Percentiles rank a stretch among this genome's conserved stretches.
These are phyloP conservation scores for Botrytis sinoallii DNA, from an alignment of 2,329 filamentous ascomycete genomes.

Conservation along the genomic window DNA sequence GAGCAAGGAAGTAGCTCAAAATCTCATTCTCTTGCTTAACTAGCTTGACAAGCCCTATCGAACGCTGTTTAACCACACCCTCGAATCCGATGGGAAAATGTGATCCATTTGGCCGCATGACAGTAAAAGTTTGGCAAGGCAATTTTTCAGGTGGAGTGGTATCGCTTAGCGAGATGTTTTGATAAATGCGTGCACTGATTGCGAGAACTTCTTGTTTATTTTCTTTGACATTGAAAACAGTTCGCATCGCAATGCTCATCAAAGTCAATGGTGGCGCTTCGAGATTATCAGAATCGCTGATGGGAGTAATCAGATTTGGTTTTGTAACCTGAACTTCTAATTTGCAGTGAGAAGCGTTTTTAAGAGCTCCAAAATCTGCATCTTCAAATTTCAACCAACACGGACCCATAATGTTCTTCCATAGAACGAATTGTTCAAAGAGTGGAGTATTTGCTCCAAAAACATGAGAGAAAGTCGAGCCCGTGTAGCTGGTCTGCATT, in stretches of 20 bases:
- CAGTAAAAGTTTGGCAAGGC: constrained; percentile 84
- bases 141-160: constrained; percentile 86
- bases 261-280: constrained; percentile 85
- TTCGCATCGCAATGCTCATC: constrained; percentile 92
- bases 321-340: constrained; percentile 81
- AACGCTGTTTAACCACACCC: constrained; percentile 64
- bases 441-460: constrained; percentile 92
- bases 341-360: constrained; percentile 96
- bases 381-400: constrained; percentile 93
- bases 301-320: constrained; percentile 68
- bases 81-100: constrained; percentile 88
- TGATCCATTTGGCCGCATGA: constrained; percentile 76
- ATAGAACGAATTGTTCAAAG: constrained; percentile 97
- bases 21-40: constrained; percentile 83
- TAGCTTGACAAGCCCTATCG: constrained; percentile 73
- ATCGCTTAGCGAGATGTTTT: constrained; percentile 82
- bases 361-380: constrained; percentile 77
- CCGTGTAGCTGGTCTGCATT: constrained; percentile 62
- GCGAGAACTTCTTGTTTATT: constrained; percentile 97
- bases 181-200: constrained; percentile 88
- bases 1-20: constrained; percentile 82
- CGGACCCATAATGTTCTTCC: constrained; percentile 98
- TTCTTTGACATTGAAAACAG: constrained; percentile 81
- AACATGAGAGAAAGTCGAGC: constrained; percentile 89
- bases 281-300: constrained; percentile 75